A percentile compares a stretch with the other conserved stretches of the same genome.
These are phyloP conservation scores for Aspergillus biplanus DNA, from an alignment of 495 filamentous ascomycete genomes.

Conservation along the genomic window DNA sequence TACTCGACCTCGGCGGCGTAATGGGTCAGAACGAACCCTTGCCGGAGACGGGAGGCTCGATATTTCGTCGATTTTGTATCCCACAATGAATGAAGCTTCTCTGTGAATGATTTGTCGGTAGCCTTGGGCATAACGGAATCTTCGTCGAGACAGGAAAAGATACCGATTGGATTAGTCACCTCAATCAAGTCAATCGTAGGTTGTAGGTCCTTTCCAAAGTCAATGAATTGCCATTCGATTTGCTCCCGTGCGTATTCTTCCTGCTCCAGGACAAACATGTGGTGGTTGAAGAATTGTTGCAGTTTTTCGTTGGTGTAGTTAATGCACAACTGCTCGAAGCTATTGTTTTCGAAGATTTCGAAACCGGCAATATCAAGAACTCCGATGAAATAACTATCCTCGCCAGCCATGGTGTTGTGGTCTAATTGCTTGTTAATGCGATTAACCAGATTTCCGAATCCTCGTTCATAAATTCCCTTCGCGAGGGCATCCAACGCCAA, in stretches of 20 bases:
- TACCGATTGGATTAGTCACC: constrained; percentile 93
- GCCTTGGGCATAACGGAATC: constrained; percentile 99
- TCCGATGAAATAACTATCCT: constrained; percentile 94
- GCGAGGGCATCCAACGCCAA: constrained; percentile 88
- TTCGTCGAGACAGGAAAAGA: constrained; percentile 98
- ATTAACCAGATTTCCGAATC: constrained; percentile 88
- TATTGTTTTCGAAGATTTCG: constrained; percentile 98
- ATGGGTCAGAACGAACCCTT: constrained; percentile 97
- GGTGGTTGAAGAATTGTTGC: constrained; percentile 99
- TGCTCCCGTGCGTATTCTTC: constrained; percentile 98
- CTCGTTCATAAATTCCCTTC: constrained; percentile 96
- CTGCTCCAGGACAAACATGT: constrained; percentile 99
- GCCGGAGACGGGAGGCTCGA: constrained; percentile 79
- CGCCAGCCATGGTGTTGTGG: constrained; percentile 71
- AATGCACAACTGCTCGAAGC: constrained; percentile 99
- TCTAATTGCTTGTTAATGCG: constrained; percentile 93
- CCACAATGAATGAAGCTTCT: constrained; percentile 96
- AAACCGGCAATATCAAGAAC: constrained; percentile 99
- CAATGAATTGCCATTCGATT: constrained; percentile 99
- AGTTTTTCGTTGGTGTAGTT: constrained; percentile 99
- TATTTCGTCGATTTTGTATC: constrained; percentile 96
- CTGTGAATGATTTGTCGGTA: constrained; percentile 94
- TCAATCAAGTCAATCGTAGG: constrained; percentile 99
- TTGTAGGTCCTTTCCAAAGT: constrained; percentile 96
- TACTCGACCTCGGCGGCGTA: constrained; percentile 99